Percentiles rank a stretch among this genome's conserved stretches.
phyloP scores from a whole-genome alignment of 768 basidiomycete genomes.

The Boletus vermiculosoides region DNA sequence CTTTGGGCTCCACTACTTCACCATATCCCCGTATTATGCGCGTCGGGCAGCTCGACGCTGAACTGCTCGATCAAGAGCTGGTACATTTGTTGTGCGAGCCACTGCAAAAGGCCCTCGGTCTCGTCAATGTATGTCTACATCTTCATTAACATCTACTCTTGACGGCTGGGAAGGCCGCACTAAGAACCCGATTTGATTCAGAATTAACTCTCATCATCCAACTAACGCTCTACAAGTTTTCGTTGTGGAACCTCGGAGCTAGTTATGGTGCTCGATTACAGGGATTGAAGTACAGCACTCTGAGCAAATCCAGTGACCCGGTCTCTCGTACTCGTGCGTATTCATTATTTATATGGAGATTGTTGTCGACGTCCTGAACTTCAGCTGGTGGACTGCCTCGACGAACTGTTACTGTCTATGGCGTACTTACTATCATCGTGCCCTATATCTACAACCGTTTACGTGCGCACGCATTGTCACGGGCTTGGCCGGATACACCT shows the following conservation, averaged over 20 bases:
- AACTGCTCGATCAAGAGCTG: conserved; percentile 86
- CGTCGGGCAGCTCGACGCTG: conserved; percentile 90
- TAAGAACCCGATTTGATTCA: conserved; percentile 65
- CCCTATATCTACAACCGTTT: conserved; percentile 80
- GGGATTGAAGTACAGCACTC: conserved; percentile 60
- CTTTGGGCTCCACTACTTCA: conserved; percentile 33
- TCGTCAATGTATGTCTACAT: conserved; percentile 56
- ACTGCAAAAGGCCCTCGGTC: conserved; percentile 65
- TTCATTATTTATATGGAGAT: not conserved
- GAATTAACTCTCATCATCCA: conserved; percentile 72
- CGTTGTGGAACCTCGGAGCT: conserved; percentile 75
- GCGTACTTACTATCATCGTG: conserved; percentile 65
- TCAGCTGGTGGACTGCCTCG: conserved; percentile 67
- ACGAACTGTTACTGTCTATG: conserved; percentile 62
- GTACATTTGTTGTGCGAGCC: conserved; percentile 80
- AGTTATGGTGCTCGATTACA: conserved; percentile 85
- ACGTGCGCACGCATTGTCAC: conserved; percentile 71
- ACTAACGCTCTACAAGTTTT: conserved; percentile 74
- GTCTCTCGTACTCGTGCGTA: conserved; percentile 25
- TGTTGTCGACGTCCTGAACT: not conserved
- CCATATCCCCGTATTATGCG: conserved; percentile 57
- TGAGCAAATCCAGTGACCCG: conserved; percentile 2
- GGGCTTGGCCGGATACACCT: conserved; percentile 90
- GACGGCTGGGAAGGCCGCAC: conserved; percentile 45
- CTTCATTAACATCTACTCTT: conserved; percentile 5